These are phyloP conservation scores for Megacollybia platyphylla DNA, from an alignment of 1,284 basidiomycete species.

Conservation along the genomic window DNA sequence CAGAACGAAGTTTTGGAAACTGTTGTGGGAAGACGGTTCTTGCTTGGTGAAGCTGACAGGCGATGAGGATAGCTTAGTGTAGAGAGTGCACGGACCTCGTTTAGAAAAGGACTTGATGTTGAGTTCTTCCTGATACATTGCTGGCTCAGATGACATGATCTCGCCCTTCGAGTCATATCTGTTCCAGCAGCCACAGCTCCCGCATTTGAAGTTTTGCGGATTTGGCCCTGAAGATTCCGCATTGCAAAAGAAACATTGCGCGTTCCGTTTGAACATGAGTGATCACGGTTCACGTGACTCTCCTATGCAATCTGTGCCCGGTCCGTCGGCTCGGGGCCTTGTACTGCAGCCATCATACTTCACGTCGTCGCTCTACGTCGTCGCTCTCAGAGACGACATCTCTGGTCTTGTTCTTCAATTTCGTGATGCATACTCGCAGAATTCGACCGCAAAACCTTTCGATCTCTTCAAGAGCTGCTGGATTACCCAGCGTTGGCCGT, in stretches of 20 bases:
- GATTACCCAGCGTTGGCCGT: constrained; percentile 56
- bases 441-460: constrained; percentile 33
- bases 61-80: constrained; percentile 3
- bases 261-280: constrained; percentile 16
- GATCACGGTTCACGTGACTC: constrained; percentile 1
- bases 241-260: constrained; percentile 58
- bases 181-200: constrained; percentile 62
- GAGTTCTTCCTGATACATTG: constrained; percentile 69
- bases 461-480: constrained; percentile 56
- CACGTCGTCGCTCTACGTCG: constrained; percentile 59
- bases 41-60: constrained; percentile 46
- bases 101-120: constrained; percentile 64
- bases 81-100: constrained; percentile 41
- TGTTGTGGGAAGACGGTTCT: constrained; percentile 48
- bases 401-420: constrained; percentile 34
- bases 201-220: constrained; percentile 47
- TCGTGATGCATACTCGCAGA: constrained; percentile 26
- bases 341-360: constrained; percentile 62
- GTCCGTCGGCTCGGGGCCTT: constrained; percentile 23
- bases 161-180: constrained; percentile 57
- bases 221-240: constrained; percentile 30
- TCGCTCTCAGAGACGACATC: constrained; percentile 54
- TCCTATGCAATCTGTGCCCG: constrained; percentile 18
- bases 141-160: constrained; percentile 75
- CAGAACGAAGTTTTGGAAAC: constrained; percentile 63